phyloP scores from a whole-genome alignment of 1,284 basidiomycete species.

The Sporisorium reilianum region DNA sequence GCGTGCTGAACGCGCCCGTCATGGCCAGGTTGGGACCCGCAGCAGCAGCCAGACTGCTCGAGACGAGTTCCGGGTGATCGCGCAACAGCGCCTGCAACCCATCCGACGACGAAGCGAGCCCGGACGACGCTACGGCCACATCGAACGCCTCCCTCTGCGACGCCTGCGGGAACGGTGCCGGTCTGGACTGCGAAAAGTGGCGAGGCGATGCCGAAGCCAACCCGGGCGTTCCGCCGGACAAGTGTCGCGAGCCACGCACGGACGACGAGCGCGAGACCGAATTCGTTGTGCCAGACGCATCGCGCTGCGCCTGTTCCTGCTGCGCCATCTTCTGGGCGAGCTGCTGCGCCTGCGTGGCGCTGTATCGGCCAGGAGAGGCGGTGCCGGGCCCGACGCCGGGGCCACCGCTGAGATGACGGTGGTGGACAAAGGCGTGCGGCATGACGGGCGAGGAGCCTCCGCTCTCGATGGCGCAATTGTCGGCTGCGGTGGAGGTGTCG shows the following conservation, averaged over 20 bases:
- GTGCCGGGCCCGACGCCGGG: slow-evolving; percentile 51
- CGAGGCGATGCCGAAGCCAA: slow-evolving; percentile 46
- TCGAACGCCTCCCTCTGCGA: slow-evolving; percentile 57
- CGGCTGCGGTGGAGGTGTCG: slow-evolving; percentile 11
- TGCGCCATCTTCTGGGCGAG: slow-evolving; percentile 37
- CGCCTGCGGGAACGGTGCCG: slow-evolving; percentile 55
- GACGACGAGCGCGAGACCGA: slow-evolving; percentile 41
- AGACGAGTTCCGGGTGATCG: slow-evolving; percentile 67
- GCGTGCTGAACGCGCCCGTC: slow-evolving; percentile 41
- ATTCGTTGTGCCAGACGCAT: too few relatives aligned
- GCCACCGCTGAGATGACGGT: slow-evolving; percentile 73
- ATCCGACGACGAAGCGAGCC: slow-evolving; percentile 57
- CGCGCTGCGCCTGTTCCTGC: slow-evolving; percentile 34
- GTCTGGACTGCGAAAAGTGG: slow-evolving; percentile 51
- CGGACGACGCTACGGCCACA: slow-evolving; percentile 58
- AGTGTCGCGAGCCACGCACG: slow-evolving; percentile 23
- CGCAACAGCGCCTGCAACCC: slow-evolving; percentile 66
- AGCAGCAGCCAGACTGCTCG: slow-evolving; percentile 57
- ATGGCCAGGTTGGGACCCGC: slow-evolving; percentile 57
- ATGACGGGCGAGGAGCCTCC: slow-evolving; percentile 32
- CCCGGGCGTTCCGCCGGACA: slow-evolving; percentile 32
- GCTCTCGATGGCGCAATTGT: slow-evolving; percentile 38
- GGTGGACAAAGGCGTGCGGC: slow-evolving; percentile 74
- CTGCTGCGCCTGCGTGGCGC: slow-evolving; percentile 42
- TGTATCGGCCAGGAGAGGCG: slow-evolving; percentile 45